Evolutionary conservation across 768 basidiomycete species (phyloP).

Genomic region (Termitomyces sp.): DNA sequence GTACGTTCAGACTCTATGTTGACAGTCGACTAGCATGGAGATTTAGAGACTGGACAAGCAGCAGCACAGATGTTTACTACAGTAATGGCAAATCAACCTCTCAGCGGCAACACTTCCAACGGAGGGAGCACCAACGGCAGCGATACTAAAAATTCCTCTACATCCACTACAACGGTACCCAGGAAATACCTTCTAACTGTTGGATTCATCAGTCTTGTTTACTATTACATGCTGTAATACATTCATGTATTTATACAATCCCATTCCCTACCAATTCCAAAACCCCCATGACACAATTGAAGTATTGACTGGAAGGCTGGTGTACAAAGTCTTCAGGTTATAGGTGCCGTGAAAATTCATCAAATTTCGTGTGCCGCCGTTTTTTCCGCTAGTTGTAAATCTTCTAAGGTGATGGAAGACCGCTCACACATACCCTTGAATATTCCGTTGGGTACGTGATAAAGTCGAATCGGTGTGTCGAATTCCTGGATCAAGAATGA

Average conservation of each 20-base stretch:
- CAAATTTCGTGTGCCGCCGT: slow-evolving; percentile 1
- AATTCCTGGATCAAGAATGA: slow-evolving; percentile 51
- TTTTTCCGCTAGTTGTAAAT: slow-evolving; percentile 49
- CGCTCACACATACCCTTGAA: slow-evolving; percentile 87
- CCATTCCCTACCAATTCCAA: not conserved
- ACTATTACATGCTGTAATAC: not conserved
- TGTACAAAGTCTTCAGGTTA: not conserved
- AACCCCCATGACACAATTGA: not conserved
- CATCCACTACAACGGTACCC: not conserved
- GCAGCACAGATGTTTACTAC: slow-evolving; percentile 41
- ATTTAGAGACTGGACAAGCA: slow-evolving; percentile 35
- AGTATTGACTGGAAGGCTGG: not conserved
- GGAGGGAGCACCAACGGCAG: not conserved
- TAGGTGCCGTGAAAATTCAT: not conserved
- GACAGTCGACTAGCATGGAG: slow-evolving; percentile 24
- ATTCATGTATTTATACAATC: not conserved
- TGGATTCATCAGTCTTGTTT: not conserved
- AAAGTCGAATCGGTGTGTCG: slow-evolving; percentile 72
- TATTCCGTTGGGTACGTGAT: slow-evolving; percentile 53
- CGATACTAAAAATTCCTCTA: not conserved
- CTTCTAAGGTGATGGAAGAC: slow-evolving; percentile 71
- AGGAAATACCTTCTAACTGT: not conserved
- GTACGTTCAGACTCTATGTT: not conserved
- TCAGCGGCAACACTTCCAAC: not conserved
- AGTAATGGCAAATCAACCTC: slow-evolving; percentile 27